Conservation (phyloP, 2,329 filamentous ascomycete species). For the Talaromyces piceae region DNA sequence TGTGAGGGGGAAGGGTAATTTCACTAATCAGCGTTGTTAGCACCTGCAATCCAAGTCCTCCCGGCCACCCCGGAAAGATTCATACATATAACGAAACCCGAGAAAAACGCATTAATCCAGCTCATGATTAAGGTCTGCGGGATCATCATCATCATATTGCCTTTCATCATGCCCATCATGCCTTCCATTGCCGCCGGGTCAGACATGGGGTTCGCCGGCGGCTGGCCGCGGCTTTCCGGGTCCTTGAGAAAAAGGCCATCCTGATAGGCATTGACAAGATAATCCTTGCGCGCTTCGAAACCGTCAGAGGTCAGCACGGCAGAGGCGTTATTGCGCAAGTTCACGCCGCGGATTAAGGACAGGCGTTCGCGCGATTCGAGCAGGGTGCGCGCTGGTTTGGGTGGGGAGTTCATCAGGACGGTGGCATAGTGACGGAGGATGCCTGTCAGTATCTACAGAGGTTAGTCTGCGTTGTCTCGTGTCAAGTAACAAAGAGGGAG, state of each 20-base stretch:
- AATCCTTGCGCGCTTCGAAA: conserved; percentile 74
- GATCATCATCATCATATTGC: conserved; percentile 99
- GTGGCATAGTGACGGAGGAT: conserved; percentile 94
- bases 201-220: conserved; percentile 85
- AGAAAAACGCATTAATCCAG: conserved; percentile 99
- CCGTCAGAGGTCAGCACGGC: conserved; percentile 70
- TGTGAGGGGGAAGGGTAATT: conserved; percentile 92
- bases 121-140: conserved; percentile 99
- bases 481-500: conserved; percentile 4
- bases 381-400: conserved; percentile 66
- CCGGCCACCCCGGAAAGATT: background rate
- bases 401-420: conserved; percentile 75
- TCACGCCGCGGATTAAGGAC: conserved; percentile 73
- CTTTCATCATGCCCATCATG: conserved; percentile 99
- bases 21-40: conserved; percentile 51
- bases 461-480: background rate
- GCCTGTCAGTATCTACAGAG: conserved; percentile 70
- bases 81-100: conserved; percentile 92
- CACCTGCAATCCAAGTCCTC: background rate
- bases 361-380: conserved; percentile 67
- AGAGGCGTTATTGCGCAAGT: conserved; percentile 73
- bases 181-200: conserved; percentile 97
- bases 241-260: conserved; percentile 84
- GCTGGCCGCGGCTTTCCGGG: conserved; percentile 75
- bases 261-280: conserved; percentile 73